These are phyloP conservation scores for Alnus rubra DNA, from an alignment of 306 rosid species.

Conservation along the genomic window DNA sequence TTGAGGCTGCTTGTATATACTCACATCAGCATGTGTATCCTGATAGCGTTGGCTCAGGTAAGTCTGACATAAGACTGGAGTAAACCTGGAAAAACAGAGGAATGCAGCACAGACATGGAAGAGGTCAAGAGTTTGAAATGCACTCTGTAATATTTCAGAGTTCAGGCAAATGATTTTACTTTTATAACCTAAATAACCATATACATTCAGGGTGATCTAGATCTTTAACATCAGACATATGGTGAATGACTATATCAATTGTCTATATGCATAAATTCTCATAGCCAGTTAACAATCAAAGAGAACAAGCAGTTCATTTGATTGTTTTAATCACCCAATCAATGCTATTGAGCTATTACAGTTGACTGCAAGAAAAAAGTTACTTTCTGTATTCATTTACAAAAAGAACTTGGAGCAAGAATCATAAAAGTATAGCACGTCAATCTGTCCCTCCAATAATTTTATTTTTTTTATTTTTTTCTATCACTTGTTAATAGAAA, in stretches of 20 bases:
- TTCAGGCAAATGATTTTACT: neutral
- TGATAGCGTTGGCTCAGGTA: slow-evolving; percentile 69
- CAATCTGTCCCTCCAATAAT: neutral
- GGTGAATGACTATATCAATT: neutral
- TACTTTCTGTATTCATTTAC: neutral
- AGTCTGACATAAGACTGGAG: slow-evolving; percentile 61
- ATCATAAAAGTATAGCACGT: neutral
- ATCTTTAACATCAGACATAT: neutral
- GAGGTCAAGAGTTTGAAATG: neutral
- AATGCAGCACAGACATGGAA: neutral
- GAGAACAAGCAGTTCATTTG: neutral
- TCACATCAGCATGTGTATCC: slow-evolving; percentile 67
- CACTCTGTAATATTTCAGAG: neutral
- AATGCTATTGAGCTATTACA: neutral
- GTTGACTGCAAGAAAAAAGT: neutral
- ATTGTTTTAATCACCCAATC: neutral
- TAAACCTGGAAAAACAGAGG: slow-evolving; percentile 52
- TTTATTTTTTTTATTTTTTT: too few species aligned
- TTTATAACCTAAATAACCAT: neutral
- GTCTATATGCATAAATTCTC: neutral
- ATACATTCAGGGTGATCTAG: neutral
- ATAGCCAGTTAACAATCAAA: neutral
- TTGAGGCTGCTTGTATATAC: slow-evolving; percentile 39
- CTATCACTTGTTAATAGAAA: too few species aligned
- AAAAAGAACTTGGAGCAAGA: neutral